These are phyloP conservation scores for Sporobolus alterniflorus DNA, from an alignment of 202 grass and related monocot genomes.

Conservation along the genomic window DNA sequence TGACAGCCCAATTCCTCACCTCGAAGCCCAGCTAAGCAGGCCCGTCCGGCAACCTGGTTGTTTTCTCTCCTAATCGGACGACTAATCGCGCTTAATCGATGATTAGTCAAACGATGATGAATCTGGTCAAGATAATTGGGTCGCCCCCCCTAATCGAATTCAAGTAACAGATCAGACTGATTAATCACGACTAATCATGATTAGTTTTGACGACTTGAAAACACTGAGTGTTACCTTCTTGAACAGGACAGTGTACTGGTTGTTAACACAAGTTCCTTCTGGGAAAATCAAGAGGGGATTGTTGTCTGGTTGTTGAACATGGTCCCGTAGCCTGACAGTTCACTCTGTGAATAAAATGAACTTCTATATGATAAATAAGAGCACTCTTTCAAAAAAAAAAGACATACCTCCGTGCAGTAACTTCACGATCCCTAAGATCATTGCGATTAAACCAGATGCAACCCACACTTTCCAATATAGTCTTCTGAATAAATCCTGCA, in stretches of 20 bases:
- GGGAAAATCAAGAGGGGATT: constrained; percentile 98
- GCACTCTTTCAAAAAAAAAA: not conserved
- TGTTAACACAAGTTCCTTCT: constrained; percentile 99
- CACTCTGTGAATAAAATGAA: constrained; percentile 21
- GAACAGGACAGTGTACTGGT: constrained; percentile 99
- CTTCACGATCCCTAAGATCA: constrained; percentile 91
- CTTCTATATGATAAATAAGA: not conserved
- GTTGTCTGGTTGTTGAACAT: constrained; percentile 83
- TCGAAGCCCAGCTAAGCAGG: too few species aligned
- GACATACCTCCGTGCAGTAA: constrained; percentile 76
- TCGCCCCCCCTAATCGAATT: too few species aligned
- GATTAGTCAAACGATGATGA: too few species aligned
- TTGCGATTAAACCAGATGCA: constrained; percentile 99
- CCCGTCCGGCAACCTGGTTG: too few species aligned
- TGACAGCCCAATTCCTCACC: too few species aligned
- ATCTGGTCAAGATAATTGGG: too few species aligned
- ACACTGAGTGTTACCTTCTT: constrained; percentile 99
- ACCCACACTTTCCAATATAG: constrained; percentile 92
- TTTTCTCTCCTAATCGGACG: too few species aligned
- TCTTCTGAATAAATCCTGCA: constrained; percentile 97
- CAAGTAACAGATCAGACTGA: too few species aligned
- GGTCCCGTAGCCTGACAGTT: constrained; percentile 77
- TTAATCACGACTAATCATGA: too few species aligned
- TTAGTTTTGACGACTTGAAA: too few species aligned
- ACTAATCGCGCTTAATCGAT: too few species aligned